Evolutionary conservation across 208 protist species (phyloP), one percentile per base, ranked within the genome.

Genomic region (Lotmaria passim): DNA sequence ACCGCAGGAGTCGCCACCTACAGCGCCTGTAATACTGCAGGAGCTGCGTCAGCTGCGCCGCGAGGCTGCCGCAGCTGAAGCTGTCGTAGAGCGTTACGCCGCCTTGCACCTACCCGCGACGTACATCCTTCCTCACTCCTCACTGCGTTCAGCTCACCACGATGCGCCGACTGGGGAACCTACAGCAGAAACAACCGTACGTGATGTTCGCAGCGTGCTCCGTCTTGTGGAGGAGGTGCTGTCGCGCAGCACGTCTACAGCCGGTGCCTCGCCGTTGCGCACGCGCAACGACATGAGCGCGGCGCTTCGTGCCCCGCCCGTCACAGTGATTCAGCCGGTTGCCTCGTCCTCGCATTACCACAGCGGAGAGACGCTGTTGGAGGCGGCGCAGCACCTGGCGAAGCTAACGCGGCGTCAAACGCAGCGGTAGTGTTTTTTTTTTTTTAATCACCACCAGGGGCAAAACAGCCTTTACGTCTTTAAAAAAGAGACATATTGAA

Each of bases 381-480:
- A 52, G 3, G 52, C 51, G 1, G 39, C 41, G n/a, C 30, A 60
- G 39, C 17, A 30, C 3, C 30, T 69, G 10, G 51, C 52, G 11
- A 26, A 19, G 41, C 28, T 69, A 19, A 69, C 53, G 52, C 52
- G 31, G 6, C 39, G 26, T n/a, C 31, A 69, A 28, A 14, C 14
- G 7, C 21, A 28, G 21, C 30, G 10, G 34, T 26, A 53, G n/a
- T n/a, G n/a, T n/a, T n/a, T n/a, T n/a, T n/a, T n/a, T n/a, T n/a
- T n/a, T n/a, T n/a, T n/a, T n/a, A n/a, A n/a, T n/a, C n/a, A n/a
- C n/a, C n/a, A n/a, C n/a, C n/a, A n/a, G n/a, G n/a, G n/a, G n/a
- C n/a, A n/a, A n/a, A n/a, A n/a, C n/a, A n/a, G n/a, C n/a, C n/a
- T n/a, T n/a, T n/a, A n/a, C n/a, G n/a, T n/a, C n/a, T n/a, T n/a